Conservation (phyloP, 176 grass and related monocot species). For the Areca catechu region DNA sequence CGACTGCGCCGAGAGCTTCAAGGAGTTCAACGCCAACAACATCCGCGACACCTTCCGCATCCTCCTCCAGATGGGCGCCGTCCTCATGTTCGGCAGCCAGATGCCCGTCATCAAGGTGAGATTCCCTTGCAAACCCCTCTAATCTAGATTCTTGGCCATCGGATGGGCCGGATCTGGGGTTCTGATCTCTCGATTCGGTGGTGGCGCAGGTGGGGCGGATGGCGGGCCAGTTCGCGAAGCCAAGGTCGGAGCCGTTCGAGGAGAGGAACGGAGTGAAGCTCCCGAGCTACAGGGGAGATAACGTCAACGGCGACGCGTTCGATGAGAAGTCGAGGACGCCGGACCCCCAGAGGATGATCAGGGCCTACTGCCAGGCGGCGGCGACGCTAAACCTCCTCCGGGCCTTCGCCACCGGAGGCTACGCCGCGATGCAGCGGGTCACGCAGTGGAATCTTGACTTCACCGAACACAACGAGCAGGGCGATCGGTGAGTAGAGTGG, state of each 20-base stretch:
- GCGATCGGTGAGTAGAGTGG: conserved; percentile 42
- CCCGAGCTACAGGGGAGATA: conserved; percentile 97
- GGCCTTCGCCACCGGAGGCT: conserved; percentile 85
- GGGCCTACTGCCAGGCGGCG: conserved; percentile 71
- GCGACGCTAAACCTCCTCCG: conserved; percentile 86
- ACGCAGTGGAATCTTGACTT: conserved; percentile 96
- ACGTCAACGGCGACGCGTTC: conserved; percentile 76
- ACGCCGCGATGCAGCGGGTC: conserved; percentile 82
- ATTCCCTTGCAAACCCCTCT: conserved; percentile 8
- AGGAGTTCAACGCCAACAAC: conserved; percentile 98
- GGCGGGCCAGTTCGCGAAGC: conserved; percentile 97
- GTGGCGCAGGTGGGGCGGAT: conserved; percentile 64
- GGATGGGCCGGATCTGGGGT: background rate
- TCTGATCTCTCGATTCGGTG: background rate
- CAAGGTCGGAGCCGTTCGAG: conserved; percentile 63
- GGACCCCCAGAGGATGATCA: conserved; percentile 82
- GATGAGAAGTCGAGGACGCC: conserved; percentile 59
- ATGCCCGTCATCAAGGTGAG: conserved; percentile 84
- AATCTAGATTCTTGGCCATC: conserved; percentile 1
- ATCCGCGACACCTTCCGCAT: conserved; percentile 95
- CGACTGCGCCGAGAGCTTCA: conserved; percentile 99
- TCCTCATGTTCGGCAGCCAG: conserved; percentile 97
- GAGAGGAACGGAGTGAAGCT: conserved; percentile 76
- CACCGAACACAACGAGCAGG: conserved; percentile 88
- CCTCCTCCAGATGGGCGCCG: conserved; percentile 92